Evolutionary conservation across 225 moss, liverwort and hornwort species (phyloP), one percentile per base, ranked within the genome.

Genomic region (Polytrichum formosum): DNA sequence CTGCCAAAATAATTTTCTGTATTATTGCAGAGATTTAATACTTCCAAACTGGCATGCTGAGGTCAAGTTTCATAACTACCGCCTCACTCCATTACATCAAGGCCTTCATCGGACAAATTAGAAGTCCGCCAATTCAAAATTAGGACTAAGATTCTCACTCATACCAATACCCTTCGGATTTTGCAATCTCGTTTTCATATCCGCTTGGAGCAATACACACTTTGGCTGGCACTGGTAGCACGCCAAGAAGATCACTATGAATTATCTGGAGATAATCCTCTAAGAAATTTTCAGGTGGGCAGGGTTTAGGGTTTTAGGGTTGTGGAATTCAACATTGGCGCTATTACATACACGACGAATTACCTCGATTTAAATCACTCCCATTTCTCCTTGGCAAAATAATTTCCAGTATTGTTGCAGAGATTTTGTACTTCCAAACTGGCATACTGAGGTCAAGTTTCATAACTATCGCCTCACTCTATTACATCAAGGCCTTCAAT

Each of bases 281-380:
- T 29, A 13, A 37, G 13, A 37, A 37, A 37, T 13, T 2, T 37
- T 37, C 37, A 37, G 13, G 37, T 37, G 2, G 37, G 37, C 37
- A 37, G 13, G 13, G 37, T 9, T 37, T 37, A 37, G 37, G 10
- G 37, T 13, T 10, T 37, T 37, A 37, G 37, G 37, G 37, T 37
- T 37, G 2, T 37, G 37, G 37, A 10, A 10, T 37, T 37, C 37
- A 37, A 37, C 37, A 37, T 37, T 37, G 37, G 37, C 2, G 37
- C 37, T 2, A 37, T 37, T 9, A 37, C 37, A 10, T 37, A 37
- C 37, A 9, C 35, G 13, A 62, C 23, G 2, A 71, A 5, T 18
- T 18, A 22, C 26, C 61, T 19, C 5, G 71, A 46, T 23, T 53
- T 62, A 26, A 61, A 71, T 8, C 59, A 35, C 71, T 71, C 71